Base-by-base conservation (phyloP, 1,284 basidiomycete species). In the Ganoderma meredithae region DNA sequence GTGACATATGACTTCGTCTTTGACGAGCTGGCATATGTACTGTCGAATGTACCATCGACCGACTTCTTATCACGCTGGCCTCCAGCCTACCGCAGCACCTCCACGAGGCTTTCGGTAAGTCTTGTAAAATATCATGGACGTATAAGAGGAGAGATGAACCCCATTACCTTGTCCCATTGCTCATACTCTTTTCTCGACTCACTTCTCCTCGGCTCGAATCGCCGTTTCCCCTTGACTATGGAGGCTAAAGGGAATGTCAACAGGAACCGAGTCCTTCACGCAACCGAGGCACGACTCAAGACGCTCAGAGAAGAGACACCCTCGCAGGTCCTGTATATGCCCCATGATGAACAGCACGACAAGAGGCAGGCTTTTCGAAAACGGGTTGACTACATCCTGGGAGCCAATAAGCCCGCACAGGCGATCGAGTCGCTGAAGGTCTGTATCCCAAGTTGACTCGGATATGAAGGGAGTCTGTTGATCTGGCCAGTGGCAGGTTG, bases 401-500 rank as follows among this genome's bases (percentile, higher is more conserved):
- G 17, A 15, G 19, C 33, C 1, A 66, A 70, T 25, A 36, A 19
- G 2, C 56, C 39, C 7, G 39, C n/a, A 4, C n/a, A 66, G 6
- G 71, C 68, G 12, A 40, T 72, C 17, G 27, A 64, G 60, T 72
- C 65, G 3, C 65, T 72, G n/a, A 58, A 69, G 65, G 71, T 70
- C 12, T 27, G 44, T 25, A 22, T 52, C 19, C 13, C 31, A n/a
- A 39, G 36, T 56, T 56, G 25, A 33, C 25, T 17, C 3, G 17
- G n/a, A 19, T 8, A 15, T 6, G 31, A 10, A 31, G 4, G 9
- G 7, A 19, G 7, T 43, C 17, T 31, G 13, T 17, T 53, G 13
- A 17, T 55, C 13, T 31, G 22, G 7, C 27, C 27, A 6, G 15
- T 13, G 27, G 5, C 39, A 67, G 65, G 66, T 63, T 10, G 73